Conservation (phyloP, 2,329 filamentous ascomycete genomes). For the Fusarium sp. region DNA sequence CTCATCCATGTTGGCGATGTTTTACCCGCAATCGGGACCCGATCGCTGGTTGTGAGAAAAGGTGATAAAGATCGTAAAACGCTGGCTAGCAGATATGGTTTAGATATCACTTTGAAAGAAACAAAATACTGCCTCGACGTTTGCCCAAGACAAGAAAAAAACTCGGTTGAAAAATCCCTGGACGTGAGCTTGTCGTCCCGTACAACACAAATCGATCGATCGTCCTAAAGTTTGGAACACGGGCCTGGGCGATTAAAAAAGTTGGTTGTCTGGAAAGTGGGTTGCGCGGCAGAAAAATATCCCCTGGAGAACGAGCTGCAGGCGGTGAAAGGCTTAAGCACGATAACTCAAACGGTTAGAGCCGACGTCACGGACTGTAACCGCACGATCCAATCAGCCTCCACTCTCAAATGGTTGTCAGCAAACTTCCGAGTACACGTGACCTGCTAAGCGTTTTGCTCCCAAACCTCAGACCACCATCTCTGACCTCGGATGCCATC, state of each 20-base stretch:
- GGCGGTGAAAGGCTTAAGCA: conserved; percentile 38
- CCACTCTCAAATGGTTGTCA: conserved; percentile 14
- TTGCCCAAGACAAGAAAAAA: conserved; percentile 6
- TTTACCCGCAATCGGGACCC: conserved; percentile 24
- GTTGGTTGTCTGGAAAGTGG: conserved; percentile 45
- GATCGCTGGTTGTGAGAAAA: conserved; percentile 28
- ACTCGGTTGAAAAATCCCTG: conserved; percentile 1
- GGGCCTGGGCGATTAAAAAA: conserved; percentile 42
- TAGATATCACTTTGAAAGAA: background rate
- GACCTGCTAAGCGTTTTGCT: conserved; percentile 47
- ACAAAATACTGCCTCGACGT: background rate
- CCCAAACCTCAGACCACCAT: conserved; percentile 51
- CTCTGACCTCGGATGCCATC: conserved; percentile 47
- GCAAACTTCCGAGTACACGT: conserved; percentile 35
- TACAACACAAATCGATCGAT: conserved; percentile 42
- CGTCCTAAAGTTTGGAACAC: conserved; percentile 42
- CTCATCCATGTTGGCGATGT: conserved; percentile 72
- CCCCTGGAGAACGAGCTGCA: conserved; percentile 30
- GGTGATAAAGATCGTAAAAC: conserved; percentile 31
- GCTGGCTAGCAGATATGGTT: conserved; percentile 2
- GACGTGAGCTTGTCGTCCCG: conserved; percentile 22
- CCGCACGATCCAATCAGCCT: conserved; percentile 12
- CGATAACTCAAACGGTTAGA: conserved; percentile 17
- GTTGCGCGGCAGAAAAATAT: conserved; percentile 48
- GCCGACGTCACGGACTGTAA: conserved; percentile 41